Evolutionary conservation across 805 yeast species (phyloP).

Genomic region (Saccharomycopsis fermentans): DNA sequence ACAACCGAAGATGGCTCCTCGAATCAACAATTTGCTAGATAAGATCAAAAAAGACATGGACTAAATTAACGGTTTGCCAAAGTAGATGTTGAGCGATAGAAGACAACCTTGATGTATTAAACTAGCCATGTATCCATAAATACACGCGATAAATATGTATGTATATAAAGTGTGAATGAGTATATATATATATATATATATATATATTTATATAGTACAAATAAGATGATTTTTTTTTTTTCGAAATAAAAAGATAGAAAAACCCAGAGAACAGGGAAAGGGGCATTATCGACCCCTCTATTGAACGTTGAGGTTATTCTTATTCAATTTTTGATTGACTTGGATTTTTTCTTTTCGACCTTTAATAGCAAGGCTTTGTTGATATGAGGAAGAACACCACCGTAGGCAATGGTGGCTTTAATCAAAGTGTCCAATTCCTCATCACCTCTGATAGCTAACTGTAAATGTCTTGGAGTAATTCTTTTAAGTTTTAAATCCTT

Average conservation of each 20-base stretch:
- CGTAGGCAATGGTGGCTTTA: slow-evolving; percentile 92
- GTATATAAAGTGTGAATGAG: not conserved
- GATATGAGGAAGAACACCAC: slow-evolving; percentile 96
- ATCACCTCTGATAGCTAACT: slow-evolving; percentile 95
- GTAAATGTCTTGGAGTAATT: slow-evolving; percentile 95
- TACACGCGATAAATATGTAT: not conserved
- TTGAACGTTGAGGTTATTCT: too few relatives aligned
- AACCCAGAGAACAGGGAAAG: too few relatives aligned
- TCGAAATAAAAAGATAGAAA: too few relatives aligned
- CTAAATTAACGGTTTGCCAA: not conserved
- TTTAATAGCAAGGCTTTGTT: slow-evolving; percentile 72
- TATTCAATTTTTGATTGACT: not conserved
- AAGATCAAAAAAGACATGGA: slow-evolving; percentile 48
- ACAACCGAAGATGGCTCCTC: slow-evolving; percentile 87
- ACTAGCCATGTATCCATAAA: not conserved
- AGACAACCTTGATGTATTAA: not conserved
- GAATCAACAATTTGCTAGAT: slow-evolving; percentile 67
- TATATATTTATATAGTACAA: not conserved
- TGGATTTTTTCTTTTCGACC: slow-evolving; percentile 50
- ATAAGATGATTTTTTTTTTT: not conserved
- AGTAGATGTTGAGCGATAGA: not conserved
- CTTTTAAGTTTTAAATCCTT: slow-evolving; percentile 91
- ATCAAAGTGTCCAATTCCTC: slow-evolving; percentile 92
- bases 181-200: not conserved
- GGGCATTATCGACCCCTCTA: too few relatives aligned